These are phyloP conservation scores for Starmerella bombi DNA, from an alignment of 805 yeast genomes.

Conservation along the genomic window DNA sequence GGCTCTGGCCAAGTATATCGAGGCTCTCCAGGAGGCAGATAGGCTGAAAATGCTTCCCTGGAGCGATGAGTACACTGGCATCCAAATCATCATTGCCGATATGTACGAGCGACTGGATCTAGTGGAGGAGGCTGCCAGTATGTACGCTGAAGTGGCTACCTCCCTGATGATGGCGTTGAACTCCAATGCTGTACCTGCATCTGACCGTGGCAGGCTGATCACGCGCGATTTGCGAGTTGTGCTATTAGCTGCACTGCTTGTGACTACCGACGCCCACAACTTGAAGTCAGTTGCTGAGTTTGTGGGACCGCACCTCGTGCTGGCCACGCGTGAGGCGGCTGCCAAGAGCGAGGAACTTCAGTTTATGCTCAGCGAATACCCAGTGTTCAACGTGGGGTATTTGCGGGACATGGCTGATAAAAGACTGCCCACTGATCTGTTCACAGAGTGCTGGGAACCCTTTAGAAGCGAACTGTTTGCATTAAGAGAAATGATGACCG, in stretches of 20 bases:
- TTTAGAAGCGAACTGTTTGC: constrained; percentile 67
- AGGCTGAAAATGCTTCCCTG: constrained; percentile 42
- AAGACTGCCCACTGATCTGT: constrained; percentile 10
- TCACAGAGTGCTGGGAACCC: constrained; percentile 13
- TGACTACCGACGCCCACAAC: constrained; percentile 11
- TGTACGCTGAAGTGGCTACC: constrained; percentile 51
- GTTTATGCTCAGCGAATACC: constrained; percentile 16
- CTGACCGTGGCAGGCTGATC: constrained; percentile 42
- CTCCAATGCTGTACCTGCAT: constrained; percentile 33
- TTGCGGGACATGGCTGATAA: constrained; percentile 13
- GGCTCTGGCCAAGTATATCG: constrained; percentile 60
- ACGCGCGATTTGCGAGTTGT: constrained; percentile 60
- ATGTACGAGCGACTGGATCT: constrained; percentile 62
- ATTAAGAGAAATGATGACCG: constrained; percentile 62
- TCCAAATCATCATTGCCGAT: constrained; percentile 75
- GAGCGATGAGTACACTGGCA: constrained; percentile 76
- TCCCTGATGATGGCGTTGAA: constrained; percentile 41
- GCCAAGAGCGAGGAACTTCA: constrained; percentile 20
- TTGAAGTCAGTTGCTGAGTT: constrained; percentile 29
- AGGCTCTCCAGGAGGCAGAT: constrained; percentile 55
- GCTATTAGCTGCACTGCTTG: constrained; percentile 46
- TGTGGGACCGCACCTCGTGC: constrained; percentile 44
- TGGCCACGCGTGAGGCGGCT: constrained; percentile 56
- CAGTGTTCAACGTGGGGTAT: constrained; percentile 11
- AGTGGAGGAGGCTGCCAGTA: constrained; percentile 48